These are phyloP conservation scores for Penicillium nordicum DNA, from an alignment of 2,329 filamentous ascomycete genomes.

Conservation along the genomic window DNA sequence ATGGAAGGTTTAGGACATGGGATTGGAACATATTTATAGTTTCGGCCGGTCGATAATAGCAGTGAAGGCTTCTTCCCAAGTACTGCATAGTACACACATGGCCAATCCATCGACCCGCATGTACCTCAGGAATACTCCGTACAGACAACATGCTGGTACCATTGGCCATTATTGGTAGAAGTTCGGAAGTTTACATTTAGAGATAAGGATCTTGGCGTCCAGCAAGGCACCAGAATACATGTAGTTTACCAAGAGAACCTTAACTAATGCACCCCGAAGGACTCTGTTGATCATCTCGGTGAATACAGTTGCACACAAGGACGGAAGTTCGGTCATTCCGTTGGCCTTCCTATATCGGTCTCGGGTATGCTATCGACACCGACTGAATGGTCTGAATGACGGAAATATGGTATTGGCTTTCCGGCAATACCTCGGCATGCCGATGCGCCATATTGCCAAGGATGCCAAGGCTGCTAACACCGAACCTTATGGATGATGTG, in stretches of 20 bases:
- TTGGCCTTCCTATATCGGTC: neutral
- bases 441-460: too few relatives aligned
- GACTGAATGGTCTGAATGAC: too few relatives aligned
- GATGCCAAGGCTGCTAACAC: neutral
- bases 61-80: neutral
- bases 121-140: neutral
- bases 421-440: too few relatives aligned
- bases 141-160: neutral
- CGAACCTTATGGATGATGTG: constrained; percentile 17
- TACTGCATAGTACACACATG: neutral
- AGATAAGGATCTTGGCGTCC: neutral
- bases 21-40: neutral
- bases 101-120: neutral
- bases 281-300: neutral
- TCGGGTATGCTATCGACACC: neutral
- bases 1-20: neutral
- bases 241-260: neutral
- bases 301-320: neutral
- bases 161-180: neutral
- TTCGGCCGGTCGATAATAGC: neutral
- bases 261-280: neutral
- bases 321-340: neutral
- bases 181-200: neutral
- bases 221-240: neutral
- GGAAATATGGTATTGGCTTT: too few relatives aligned